Percentiles rank a stretch among this genome's conserved stretches.
Conservation (phyloP, 2,329 filamentous ascomycete species). For the Fusarium sp. region DNA sequence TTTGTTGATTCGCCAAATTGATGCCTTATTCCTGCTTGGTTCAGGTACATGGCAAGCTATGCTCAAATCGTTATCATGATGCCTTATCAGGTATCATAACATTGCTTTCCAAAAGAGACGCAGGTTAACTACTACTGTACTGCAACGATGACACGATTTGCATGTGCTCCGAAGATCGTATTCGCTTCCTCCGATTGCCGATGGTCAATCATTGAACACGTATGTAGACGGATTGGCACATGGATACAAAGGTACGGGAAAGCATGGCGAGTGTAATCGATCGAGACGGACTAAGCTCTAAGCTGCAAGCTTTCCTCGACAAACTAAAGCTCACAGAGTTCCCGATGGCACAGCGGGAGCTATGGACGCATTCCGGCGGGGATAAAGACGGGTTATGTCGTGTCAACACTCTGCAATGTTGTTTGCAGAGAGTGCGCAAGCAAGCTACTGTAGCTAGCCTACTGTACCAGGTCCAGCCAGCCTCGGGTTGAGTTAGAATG, state of each 20-base stretch:
- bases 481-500: not conserved
- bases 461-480: not conserved
- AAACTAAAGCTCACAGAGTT: constrained; percentile 12
- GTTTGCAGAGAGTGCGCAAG: not conserved
- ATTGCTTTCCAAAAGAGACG: not conserved
- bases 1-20: not conserved
- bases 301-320: not conserved
- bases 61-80: constrained; percentile 3
- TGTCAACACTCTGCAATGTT: not conserved
- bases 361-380: constrained; percentile 13
- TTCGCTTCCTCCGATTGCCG: constrained; percentile 6
- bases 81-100: not conserved
- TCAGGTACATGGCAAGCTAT: not conserved
- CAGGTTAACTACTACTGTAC: not conserved
- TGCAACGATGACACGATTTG: not conserved
- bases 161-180: constrained; percentile 5
- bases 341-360: constrained; percentile 15
- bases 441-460: not conserved
- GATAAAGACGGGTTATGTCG: constrained; percentile 13
- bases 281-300: not conserved
- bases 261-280: constrained; percentile 10
- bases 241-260: constrained; percentile 6
- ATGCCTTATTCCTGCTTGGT: not conserved
- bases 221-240: constrained; percentile 1
- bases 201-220: constrained; percentile 1